A percentile compares a stretch with the other conserved stretches of the same genome.
These are phyloP conservation scores for Iberis amara DNA, from an alignment of 441 rosid species.

Conservation along the genomic window DNA sequence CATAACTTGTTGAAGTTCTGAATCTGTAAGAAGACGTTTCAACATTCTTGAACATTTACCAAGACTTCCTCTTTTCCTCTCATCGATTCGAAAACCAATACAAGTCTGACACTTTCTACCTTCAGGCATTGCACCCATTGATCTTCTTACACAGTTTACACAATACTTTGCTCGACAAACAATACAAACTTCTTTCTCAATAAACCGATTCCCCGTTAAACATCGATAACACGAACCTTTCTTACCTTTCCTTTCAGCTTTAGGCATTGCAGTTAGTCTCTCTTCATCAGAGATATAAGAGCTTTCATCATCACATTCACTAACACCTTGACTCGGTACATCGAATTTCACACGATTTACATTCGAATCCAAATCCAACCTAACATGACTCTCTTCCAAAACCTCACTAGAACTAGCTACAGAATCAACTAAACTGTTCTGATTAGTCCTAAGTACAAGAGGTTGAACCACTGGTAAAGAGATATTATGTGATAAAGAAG, in stretches of 20 bases:
- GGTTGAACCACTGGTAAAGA: conserved; percentile 51
- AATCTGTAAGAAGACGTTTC: conserved; percentile 35
- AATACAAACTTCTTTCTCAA: conserved; percentile 51
- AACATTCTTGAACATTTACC: conserved; percentile 51
- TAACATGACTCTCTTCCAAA: conserved; percentile 19
- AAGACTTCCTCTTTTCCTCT: conserved; percentile 40
- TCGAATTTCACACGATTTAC: conserved; percentile 51
- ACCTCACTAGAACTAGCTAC: conserved; percentile 23
- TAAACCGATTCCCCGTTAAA: conserved; percentile 43
- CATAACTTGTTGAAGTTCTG: conserved; percentile 43
- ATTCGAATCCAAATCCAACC: conserved; percentile 26
- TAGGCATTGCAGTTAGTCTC: conserved; percentile 26
- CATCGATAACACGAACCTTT: conserved; percentile 60
- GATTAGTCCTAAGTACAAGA: conserved; percentile 27
- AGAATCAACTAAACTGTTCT: conserved; percentile 20
- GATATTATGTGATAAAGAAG: conserved; percentile 22
- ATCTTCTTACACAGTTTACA: conserved; percentile 44
- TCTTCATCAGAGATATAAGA: conserved; percentile 31
- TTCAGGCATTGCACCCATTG: conserved; percentile 74
- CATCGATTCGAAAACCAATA: conserved; percentile 43
- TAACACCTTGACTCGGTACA: conserved; percentile 39
- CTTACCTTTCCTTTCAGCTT: conserved; percentile 43
- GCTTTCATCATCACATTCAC: conserved; percentile 35
- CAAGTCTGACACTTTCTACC: conserved; percentile 63
- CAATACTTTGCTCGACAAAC: conserved; percentile 65